Evolutionary conservation across 352 stramenopile genomes (phyloP).

Genomic region (Globisporangium perplexum): DNA sequence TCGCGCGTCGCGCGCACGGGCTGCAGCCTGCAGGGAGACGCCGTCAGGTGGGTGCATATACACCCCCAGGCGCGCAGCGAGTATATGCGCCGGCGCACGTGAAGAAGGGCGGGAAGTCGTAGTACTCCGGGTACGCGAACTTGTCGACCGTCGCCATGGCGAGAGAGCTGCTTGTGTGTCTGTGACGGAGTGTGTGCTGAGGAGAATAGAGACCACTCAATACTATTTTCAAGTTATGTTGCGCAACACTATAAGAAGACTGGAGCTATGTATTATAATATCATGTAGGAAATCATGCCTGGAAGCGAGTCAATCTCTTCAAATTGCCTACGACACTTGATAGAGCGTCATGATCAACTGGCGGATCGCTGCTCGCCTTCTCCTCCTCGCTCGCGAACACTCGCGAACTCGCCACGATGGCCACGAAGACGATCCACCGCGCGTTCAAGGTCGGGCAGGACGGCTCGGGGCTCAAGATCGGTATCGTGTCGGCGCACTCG

Average conservation of each 20-base stretch:
- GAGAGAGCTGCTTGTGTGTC: background rate
- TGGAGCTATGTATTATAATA: too few species aligned
- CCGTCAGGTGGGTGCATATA: too few species aligned
- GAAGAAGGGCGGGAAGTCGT: slow-evolving; percentile 86
- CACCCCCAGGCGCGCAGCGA: background rate
- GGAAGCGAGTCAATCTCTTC: too few species aligned
- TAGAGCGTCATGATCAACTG: too few species aligned
- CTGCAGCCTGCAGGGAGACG: slow-evolving; percentile 36
- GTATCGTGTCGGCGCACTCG: slow-evolving; percentile 51
- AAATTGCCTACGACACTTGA: too few species aligned
- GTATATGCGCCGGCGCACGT: slow-evolving; percentile 29
- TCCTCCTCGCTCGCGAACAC: too few species aligned
- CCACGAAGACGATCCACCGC: slow-evolving; percentile 8
- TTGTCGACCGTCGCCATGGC: slow-evolving; percentile 40
- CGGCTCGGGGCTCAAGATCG: slow-evolving; percentile 28
- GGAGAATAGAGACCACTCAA: background rate
- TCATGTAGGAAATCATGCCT: too few species aligned
- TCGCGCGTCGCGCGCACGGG: slow-evolving; percentile 76
- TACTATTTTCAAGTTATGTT: too few species aligned
- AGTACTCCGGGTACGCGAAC: slow-evolving; percentile 84
- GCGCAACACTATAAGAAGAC: too few species aligned
- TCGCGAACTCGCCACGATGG: slow-evolving; percentile 8
- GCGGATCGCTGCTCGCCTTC: too few species aligned
- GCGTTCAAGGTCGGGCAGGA: slow-evolving; percentile 6
- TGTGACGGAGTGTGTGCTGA: background rate